These are phyloP conservation scores for Yamadazyma taylorii DNA, from an alignment of 1,139 yeast genomes.

Conservation along the genomic window DNA sequence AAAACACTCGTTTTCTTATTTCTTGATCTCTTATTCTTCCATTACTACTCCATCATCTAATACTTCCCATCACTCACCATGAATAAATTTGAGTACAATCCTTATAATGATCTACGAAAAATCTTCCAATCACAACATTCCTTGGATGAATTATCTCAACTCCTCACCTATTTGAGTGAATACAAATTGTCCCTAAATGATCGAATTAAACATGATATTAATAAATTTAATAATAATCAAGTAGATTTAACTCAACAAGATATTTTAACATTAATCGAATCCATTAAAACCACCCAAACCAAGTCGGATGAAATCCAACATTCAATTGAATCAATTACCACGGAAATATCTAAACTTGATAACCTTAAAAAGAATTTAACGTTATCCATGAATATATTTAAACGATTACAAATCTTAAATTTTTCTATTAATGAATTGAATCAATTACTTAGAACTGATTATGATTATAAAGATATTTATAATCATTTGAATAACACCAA, in stretches of 20 bases:
- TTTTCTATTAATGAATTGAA: constrained; percentile 63
- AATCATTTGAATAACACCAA: constrained; percentile 74
- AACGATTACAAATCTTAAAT: constrained; percentile 77
- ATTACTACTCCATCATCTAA: too few relatives aligned
- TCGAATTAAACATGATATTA: constrained; percentile 35
- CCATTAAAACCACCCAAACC: constrained; percentile 26
- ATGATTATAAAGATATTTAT: constrained; percentile 64
- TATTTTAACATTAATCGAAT: constrained; percentile 48
- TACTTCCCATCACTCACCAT: neutral
- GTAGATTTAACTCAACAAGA: constrained; percentile 30
- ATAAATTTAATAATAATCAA: constrained; percentile 26
- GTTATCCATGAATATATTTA: constrained; percentile 78
- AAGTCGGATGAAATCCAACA: constrained; percentile 50
- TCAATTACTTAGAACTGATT: constrained; percentile 47
- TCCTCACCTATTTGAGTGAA: constrained; percentile 35
- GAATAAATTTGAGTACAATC: constrained; percentile 14
- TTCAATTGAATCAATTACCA: constrained; percentile 69
- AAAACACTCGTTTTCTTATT: too few relatives aligned
- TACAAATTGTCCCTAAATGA: constrained; percentile 49
- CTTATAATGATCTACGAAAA: constrained; percentile 29
- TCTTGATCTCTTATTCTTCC: too few relatives aligned
- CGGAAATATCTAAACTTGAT: constrained; percentile 76
- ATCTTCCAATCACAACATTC: constrained; percentile 44
- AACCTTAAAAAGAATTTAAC: constrained; percentile 80
- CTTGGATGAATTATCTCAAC: constrained; percentile 46